Conservation (phyloP, 768 basidiomycete genomes). For the Mycena vitilis region DNA sequence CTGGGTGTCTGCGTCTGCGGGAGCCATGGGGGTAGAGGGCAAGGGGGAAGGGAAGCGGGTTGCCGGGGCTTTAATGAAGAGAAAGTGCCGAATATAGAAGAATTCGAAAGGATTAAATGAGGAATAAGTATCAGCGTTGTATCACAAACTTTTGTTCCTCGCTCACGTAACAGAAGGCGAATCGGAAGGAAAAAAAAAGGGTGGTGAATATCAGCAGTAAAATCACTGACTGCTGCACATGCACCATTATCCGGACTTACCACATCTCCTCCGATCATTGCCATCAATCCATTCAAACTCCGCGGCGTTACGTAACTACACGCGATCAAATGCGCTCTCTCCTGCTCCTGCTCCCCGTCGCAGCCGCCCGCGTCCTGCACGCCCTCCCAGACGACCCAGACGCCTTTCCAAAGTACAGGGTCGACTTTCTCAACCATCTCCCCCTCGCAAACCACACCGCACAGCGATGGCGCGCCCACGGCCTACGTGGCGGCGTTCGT, state of each 20-base stretch:
- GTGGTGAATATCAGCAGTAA: slow-evolving; percentile 2
- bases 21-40: slow-evolving; percentile 44
- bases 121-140: slow-evolving; percentile 3
- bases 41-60: slow-evolving; percentile 44
- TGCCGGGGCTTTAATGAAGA: slow-evolving; percentile 81
- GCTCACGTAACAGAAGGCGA: slow-evolving; percentile 65
- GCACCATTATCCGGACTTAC: background rate
- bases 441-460: slow-evolving; percentile 81
- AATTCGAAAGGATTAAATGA: slow-evolving; percentile 50
- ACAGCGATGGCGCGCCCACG: slow-evolving; percentile 76
- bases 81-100: slow-evolving; percentile 79
- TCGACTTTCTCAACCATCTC: slow-evolving; percentile 83
- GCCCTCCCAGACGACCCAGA: slow-evolving; percentile 83
- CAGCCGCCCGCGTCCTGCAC: slow-evolving; percentile 63
- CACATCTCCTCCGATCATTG: no score
- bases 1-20: slow-evolving; percentile 51
- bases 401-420: slow-evolving; percentile 85
- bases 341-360: slow-evolving; percentile 40
- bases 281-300: no score
- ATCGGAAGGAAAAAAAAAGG: slow-evolving; percentile 1
- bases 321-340: slow-evolving; percentile 20
- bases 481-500: slow-evolving; percentile 77
- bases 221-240: slow-evolving; percentile 10
- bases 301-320: no score
- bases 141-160: slow-evolving; percentile 46